A percentile compares a stretch with the other conserved stretches of the same genome.
Conservation (phyloP, 495 filamentous ascomycete species). For the Pseudoneurospora amorphoporcata region DNA sequence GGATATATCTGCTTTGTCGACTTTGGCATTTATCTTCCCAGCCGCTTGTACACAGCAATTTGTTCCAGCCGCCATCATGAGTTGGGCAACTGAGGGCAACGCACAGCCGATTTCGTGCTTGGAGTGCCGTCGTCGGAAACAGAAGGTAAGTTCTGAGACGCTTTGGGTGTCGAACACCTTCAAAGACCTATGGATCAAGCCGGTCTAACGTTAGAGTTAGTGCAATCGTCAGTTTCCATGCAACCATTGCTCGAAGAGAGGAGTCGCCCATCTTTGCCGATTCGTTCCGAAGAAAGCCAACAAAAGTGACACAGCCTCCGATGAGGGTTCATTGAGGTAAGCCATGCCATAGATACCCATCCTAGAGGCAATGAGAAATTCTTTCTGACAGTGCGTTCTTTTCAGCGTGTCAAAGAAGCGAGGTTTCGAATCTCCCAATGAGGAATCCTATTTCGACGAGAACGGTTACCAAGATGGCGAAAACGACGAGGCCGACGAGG, state of each 20-base stretch:
- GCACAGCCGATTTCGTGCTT: slow-evolving; percentile 17
- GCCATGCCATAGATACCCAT: background rate
- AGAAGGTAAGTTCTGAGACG: slow-evolving; percentile 22
- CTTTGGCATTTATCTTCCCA: background rate
- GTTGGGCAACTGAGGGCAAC: background rate
- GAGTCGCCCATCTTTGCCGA: slow-evolving; percentile 29
- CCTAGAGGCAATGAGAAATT: background rate
- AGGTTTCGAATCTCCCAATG: slow-evolving; percentile 6
- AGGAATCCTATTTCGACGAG: slow-evolving; percentile 1
- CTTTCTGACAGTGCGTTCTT: slow-evolving; percentile 1
- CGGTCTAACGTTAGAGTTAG: slow-evolving; percentile 15
- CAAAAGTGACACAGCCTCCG: slow-evolving; percentile 8
- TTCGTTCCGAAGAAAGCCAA: slow-evolving; percentile 18
- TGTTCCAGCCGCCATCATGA: background rate
- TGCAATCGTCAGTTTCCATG: slow-evolving; percentile 36
- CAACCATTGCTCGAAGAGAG: slow-evolving; percentile 32
- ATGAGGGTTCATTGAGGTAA: slow-evolving; percentile 10
- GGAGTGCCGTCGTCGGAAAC: slow-evolving; percentile 34
- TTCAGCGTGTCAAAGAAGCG: slow-evolving; percentile 14
- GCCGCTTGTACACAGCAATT: background rate
- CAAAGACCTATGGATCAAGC: background rate
- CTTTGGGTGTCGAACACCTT: background rate
- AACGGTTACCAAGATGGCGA: slow-evolving; percentile 7
- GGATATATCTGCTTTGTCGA: background rate
- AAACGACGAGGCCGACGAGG: slow-evolving; percentile 12